A percentile compares a stretch with the other conserved stretches of the same genome.
phyloP scores from a whole-genome alignment of 805 yeast genomes.

The Starmerella stigmatis region DNA sequence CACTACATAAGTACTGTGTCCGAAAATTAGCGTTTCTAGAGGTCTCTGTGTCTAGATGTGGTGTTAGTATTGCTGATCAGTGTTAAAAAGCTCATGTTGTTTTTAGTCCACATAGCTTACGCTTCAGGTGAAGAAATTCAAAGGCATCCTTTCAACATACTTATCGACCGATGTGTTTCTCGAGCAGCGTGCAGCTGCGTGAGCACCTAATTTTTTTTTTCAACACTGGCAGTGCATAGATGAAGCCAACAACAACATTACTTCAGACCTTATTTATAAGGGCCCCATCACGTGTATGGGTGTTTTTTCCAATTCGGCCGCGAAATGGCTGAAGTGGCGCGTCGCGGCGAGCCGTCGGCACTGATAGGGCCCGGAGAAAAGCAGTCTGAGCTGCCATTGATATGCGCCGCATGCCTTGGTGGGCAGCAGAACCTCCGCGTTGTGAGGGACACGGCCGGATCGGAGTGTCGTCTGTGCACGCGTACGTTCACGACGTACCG shows the following conservation, averaged over 20 bases:
- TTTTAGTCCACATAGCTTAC: slow-evolving; percentile 25
- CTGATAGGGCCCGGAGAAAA: too few species aligned
- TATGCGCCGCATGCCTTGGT: slow-evolving; percentile 71
- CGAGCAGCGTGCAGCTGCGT: not conserved
- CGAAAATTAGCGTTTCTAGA: not conserved
- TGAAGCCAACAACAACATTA: not conserved
- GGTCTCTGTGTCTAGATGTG: not conserved
- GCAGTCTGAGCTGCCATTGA: slow-evolving; percentile 44
- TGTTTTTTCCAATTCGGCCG: not conserved
- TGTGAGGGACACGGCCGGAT: slow-evolving; percentile 59
- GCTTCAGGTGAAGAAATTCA: slow-evolving; percentile 37
- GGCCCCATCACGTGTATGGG: not conserved
- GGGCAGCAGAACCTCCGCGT: slow-evolving; percentile 53
- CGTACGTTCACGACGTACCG: slow-evolving; percentile 72
- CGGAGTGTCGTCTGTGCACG: slow-evolving; percentile 77
- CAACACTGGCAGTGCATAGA: not conserved
- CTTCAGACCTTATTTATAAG: slow-evolving; percentile 3
- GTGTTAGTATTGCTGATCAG: slow-evolving; percentile 31
- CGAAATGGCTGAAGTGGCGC: not conserved
- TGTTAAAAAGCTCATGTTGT: slow-evolving; percentile 37
- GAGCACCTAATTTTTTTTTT: not conserved
- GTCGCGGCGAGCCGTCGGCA: too few species aligned
- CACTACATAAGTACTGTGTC: not conserved
- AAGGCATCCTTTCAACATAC: slow-evolving; percentile 31
- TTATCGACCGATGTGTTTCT: slow-evolving; percentile 2